Percentiles rank a stretch among this genome's conserved stretches.
These are phyloP conservation scores for Amphichorda felina DNA, from an alignment of 2,329 filamentous ascomycete genomes.

Conservation along the genomic window DNA sequence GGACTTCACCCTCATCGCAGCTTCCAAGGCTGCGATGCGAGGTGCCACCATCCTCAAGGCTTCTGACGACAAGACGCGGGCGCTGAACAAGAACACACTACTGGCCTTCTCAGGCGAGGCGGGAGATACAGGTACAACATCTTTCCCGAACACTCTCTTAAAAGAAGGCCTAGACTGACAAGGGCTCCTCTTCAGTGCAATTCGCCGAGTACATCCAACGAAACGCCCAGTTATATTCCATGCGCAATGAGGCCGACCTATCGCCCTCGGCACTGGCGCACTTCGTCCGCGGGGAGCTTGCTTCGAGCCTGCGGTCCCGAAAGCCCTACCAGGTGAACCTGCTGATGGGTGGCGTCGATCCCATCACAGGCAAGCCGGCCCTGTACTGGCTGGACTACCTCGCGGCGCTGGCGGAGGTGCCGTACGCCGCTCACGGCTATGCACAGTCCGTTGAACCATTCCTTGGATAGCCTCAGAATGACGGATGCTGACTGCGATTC, in stretches of 20 bases:
- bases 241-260: slow-evolving; percentile 92
- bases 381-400: slow-evolving; percentile 98
- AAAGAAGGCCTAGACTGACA: neutral
- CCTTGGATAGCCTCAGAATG: slow-evolving; percentile 1
- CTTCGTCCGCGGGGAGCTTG: slow-evolving; percentile 91
- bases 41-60: slow-evolving; percentile 93
- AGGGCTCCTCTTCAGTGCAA: slow-evolving; percentile 53
- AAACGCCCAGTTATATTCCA: slow-evolving; percentile 95
- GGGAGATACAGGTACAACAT: slow-evolving; percentile 67
- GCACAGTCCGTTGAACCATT: slow-evolving; percentile 58
- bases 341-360: slow-evolving; percentile 84
- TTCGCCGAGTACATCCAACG: slow-evolving; percentile 99
- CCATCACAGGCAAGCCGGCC: slow-evolving; percentile 80
- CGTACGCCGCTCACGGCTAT: slow-evolving; percentile 96
- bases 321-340: slow-evolving; percentile 97
- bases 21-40: slow-evolving; percentile 97
- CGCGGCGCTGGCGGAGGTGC: slow-evolving; percentile 74
- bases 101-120: slow-evolving; percentile 95
- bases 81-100: slow-evolving; percentile 84
- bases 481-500: slow-evolving; percentile 9
- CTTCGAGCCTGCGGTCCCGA: slow-evolving; percentile 77
- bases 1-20: slow-evolving; percentile 96
- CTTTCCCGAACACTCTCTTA: neutral
- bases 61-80: slow-evolving; percentile 89
- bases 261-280: slow-evolving; percentile 79